Base-by-base conservation (phyloP, 2,329 filamentous ascomycete species). In the Fusarium xylarioides region DNA sequence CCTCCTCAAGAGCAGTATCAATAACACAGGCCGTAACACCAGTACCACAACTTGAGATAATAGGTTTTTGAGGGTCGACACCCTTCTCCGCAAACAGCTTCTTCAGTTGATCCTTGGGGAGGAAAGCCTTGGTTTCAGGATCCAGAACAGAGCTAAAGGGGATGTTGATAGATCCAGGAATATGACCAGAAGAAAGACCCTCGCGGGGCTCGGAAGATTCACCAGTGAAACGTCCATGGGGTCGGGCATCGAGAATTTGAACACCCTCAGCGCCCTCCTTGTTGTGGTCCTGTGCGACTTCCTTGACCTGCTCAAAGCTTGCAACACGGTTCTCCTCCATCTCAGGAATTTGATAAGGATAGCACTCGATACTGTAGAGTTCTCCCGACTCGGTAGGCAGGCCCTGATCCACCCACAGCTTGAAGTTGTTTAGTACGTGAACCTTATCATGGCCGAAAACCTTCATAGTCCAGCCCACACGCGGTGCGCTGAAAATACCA, bases 341-440 rank as follows among this genome's bases (percentile, higher is more conserved):
- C 78, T 91, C 85, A 7, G 90, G 90, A 62, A 92, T 91, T 5
- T 88, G 89, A 68, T 92, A 92, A 2, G 86, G 84, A 70, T 87
- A 89, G 79, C 90, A 91, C 78, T 92, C 90, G 49, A 92, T 88
- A 63, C 85, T 90, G 81, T 90, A 91, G 58, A 93, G 83, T 81
- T 93, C 85, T 57, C 95, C 95, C n/a, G 90, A 91, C 84, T 97
- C 95, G 2, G 91, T 92, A 0, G 95, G 93, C 74, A 91, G 89
- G 4, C 93, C 94, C 79, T 97, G 87, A 38, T 95, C 92, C 4
- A 95, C 91, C 94, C 95, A 99, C n/a, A 93, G 83, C 81, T 92
- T 93, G 85, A 98, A 99, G 84, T 99, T 99, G 85, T 99, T 97
- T 62, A 99, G 85, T 23, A 99, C 84, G 81, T 98, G 95, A 19